These are phyloP conservation scores for Pichia rugopelliculosa DNA, from an alignment of 805 yeast genomes.

Conservation along the genomic window DNA sequence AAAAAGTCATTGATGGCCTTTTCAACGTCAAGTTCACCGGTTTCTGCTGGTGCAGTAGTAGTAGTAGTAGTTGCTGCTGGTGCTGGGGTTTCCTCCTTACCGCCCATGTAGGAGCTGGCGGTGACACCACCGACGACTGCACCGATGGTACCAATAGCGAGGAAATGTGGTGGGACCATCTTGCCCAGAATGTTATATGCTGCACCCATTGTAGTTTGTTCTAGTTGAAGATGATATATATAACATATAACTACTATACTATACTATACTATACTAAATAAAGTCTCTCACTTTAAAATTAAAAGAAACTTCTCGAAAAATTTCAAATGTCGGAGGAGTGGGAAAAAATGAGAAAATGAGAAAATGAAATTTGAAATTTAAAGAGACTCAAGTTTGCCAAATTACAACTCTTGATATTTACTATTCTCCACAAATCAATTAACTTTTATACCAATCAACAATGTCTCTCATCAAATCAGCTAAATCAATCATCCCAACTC, in stretches of 20 bases:
- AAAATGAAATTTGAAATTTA: no score
- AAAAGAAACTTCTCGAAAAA: neutral
- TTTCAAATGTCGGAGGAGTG: no score
- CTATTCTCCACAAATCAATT: neutral
- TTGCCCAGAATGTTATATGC: conserved; percentile 81
- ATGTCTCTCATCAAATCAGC: conserved; percentile 66
- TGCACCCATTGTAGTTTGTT: conserved; percentile 53
- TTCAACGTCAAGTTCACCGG: conserved; percentile 27
- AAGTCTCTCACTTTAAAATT: no score
- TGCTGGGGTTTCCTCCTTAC: conserved; percentile 3
- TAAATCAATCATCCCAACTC: conserved; percentile 81
- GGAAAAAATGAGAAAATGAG: no score
- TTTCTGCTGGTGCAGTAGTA: conserved; percentile 5
- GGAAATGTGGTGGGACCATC: conserved; percentile 73
- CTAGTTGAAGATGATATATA: no score
- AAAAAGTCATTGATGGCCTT: conserved; percentile 27
- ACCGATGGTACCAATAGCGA: conserved; percentile 76
- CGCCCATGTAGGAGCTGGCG: neutral
- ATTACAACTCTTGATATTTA: no score
- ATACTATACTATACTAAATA: no score
- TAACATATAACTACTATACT: no score
- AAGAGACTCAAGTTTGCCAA: no score
- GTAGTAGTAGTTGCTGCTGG: conserved; percentile 10
- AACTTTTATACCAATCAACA: neutral
- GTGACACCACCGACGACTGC: conserved; percentile 48